These are phyloP conservation scores for Hypoxylon sp. DNA, from an alignment of 2,329 filamentous ascomycete genomes.

Conservation along the genomic window DNA sequence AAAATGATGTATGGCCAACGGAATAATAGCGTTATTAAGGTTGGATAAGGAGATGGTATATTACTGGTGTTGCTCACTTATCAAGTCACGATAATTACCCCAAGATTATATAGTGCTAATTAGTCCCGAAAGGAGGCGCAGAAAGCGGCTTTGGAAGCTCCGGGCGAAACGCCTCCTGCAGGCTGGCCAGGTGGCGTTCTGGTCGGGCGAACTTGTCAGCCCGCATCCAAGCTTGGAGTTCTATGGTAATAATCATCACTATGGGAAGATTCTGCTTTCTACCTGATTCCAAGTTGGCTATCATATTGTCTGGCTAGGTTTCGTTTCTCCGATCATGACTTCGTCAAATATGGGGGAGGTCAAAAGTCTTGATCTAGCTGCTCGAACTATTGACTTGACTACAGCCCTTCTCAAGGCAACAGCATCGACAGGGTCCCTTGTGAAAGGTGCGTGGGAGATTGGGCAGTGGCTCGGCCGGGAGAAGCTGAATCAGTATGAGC, in stretches of 20 bases:
- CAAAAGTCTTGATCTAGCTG: constrained; percentile 1
- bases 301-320: neutral
- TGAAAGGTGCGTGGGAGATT: constrained; percentile 14
- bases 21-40: too few species aligned
- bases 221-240: neutral
- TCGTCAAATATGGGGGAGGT: neutral
- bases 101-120: too few species aligned
- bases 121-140: too few species aligned
- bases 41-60: too few species aligned
- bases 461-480: constrained; percentile 9
- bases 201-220: neutral
- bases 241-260: neutral
- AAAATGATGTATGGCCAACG: too few species aligned
- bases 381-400: constrained; percentile 8
- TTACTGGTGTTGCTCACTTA: too few species aligned
- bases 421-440: constrained; percentile 4
- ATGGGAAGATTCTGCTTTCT: neutral
- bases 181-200: neutral
- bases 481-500: constrained; percentile 12
- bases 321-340: neutral
- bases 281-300: neutral
- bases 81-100: too few species aligned
- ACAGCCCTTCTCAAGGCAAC: constrained; percentile 9
- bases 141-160: neutral
- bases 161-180: neutral